Percentiles rank a stretch among this genome's conserved stretches.
Conservation (phyloP, 805 yeast genomes). For the Metschnikowia gruessii region DNA sequence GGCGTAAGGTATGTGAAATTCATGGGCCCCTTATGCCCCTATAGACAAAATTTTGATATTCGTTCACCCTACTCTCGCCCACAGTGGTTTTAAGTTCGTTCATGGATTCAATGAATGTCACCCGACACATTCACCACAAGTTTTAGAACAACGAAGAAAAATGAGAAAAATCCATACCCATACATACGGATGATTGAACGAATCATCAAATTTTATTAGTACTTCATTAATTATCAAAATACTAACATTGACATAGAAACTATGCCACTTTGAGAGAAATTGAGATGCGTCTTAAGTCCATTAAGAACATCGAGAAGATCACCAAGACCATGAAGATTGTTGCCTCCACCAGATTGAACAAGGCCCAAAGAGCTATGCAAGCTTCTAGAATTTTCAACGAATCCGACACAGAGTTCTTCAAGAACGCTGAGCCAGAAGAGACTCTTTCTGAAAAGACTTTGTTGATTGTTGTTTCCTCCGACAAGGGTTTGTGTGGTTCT, state of each 20-base stretch:
- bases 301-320: conserved; percentile 98
- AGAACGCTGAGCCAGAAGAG: conserved; percentile 73
- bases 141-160: neutral
- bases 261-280: conserved; percentile 99
- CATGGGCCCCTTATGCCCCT: neutral
- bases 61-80: neutral
- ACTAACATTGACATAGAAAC: conserved; percentile 54
- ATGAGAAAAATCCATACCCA: neutral
- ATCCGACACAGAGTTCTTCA: conserved; percentile 75
- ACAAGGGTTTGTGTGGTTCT: conserved; percentile 98
- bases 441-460: conserved; percentile 62
- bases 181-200: no score
- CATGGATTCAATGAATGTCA: neutral
- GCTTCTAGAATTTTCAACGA: conserved; percentile 81
- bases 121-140: neutral
- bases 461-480: conserved; percentile 78
- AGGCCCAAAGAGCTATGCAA: conserved; percentile 93
- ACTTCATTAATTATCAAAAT: neutral
- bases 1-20: conserved; percentile 48
- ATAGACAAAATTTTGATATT: neutral
- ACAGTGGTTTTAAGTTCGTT: neutral
- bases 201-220: neutral
- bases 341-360: conserved; percentile 93
- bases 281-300: conserved; percentile 95
- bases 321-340: conserved; percentile 99